Percentiles rank a stretch among this genome's conserved stretches.
Evolutionary conservation across 176 grass and related monocot genomes (phyloP).

Genomic region (Rhynchospora breviuscula): DNA sequence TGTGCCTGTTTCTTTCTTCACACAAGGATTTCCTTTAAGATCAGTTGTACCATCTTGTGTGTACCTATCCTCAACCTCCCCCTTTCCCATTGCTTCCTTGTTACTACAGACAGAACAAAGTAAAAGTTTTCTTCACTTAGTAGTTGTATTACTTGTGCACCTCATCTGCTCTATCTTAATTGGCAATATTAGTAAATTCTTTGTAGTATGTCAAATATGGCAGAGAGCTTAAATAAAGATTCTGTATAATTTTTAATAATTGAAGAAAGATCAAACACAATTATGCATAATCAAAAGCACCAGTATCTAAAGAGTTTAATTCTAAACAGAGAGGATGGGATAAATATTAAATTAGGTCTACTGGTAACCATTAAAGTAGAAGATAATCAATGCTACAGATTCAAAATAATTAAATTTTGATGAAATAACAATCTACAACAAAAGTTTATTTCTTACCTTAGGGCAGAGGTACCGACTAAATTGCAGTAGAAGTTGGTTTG

Average conservation of each 20-base stretch:
- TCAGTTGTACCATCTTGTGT: conserved; percentile 62
- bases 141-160: neutral
- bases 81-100: neutral
- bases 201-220: neutral
- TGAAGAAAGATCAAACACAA: neutral
- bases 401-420: neutral
- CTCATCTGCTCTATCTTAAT: neutral
- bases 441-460: neutral
- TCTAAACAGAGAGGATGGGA: neutral
- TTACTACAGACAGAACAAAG: neutral
- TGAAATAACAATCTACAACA: neutral
- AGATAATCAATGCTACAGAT: neutral
- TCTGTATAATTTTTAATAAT: neutral
- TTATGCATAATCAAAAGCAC: neutral
- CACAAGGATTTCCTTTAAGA: conserved; percentile 36
- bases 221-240: neutral
- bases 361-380: neutral
- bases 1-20: conserved; percentile 46
- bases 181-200: neutral
- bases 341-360: neutral
- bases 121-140: neutral
- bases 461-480: neutral
- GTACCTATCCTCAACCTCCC: conserved; percentile 24
- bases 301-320: neutral
- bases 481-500: neutral